Evolutionary conservation across 208 protist species (phyloP).

Genomic region (Trypanosoma cruzi): DNA sequence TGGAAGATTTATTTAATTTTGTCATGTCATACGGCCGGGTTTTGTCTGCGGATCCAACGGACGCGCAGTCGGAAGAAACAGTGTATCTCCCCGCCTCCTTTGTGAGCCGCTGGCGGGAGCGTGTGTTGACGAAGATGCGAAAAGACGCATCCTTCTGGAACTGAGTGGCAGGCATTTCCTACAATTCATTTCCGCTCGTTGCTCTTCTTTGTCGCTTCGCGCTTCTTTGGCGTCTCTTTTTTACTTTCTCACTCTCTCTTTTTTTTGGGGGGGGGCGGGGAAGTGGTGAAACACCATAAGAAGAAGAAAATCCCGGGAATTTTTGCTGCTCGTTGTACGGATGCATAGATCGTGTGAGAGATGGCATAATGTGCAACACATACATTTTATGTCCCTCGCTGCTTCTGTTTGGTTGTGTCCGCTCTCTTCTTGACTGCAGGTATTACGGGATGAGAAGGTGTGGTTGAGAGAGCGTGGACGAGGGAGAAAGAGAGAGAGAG

Average conservation of each 20-base stretch:
- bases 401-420: too few relatives aligned
- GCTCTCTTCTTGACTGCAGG: too few relatives aligned
- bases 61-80: conserved; percentile 48
- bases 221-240: background rate
- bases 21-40: conserved; percentile 56
- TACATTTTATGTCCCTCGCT: too few relatives aligned
- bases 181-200: background rate
- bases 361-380: too few relatives aligned
- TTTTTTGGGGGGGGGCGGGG: background rate
- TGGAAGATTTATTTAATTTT: conserved; percentile 79
- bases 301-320: too few relatives aligned
- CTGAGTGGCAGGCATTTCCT: conserved; percentile 6
- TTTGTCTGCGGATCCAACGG: conserved; percentile 5
- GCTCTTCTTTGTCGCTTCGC: background rate
- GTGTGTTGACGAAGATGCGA: conserved; percentile 48
- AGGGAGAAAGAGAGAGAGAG: background rate
- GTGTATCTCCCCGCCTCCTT: conserved; percentile 68
- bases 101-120: conserved; percentile 44
- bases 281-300: too few relatives aligned
- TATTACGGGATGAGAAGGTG: too few relatives aligned
- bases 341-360: too few relatives aligned
- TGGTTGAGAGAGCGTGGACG: background rate
- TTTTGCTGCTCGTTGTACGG: too few relatives aligned
- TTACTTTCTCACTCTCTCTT: background rate
- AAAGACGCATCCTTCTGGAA: conserved; percentile 69